Evolutionary conservation across 2,329 filamentous ascomycete genomes (phyloP).

Genomic region (Nothophoma quercina): DNA sequence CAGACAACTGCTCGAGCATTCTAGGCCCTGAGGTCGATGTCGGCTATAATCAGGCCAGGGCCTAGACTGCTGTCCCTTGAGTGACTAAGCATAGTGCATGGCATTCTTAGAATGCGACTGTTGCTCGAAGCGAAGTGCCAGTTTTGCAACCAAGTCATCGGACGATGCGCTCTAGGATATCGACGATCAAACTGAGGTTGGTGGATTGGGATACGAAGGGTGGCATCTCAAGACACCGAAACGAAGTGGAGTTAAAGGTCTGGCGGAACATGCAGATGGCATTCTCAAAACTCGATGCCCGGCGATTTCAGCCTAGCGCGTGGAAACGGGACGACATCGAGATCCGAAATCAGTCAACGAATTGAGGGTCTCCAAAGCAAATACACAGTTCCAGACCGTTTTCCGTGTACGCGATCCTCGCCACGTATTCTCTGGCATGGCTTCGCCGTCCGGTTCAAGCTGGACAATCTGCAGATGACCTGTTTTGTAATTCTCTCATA

Average conservation of each 20-base stretch:
- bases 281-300: background rate
- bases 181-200: too few species aligned
- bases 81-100: constrained; percentile 9
- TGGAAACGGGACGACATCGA: background rate
- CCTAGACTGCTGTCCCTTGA: background rate
- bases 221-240: background rate
- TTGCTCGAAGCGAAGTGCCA: background rate
- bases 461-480: background rate
- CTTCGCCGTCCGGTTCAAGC: background rate
- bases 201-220: background rate
- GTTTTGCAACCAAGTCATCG: background rate
- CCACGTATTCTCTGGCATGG: constrained; percentile 11
- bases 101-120: constrained; percentile 1
- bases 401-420: constrained; percentile 9
- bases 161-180: background rate
- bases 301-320: background rate
- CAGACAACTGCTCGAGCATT: constrained; percentile 1
- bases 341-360: background rate
- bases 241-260: background rate
- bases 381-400: constrained; percentile 4
- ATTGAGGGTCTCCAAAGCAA: background rate
- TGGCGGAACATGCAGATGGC: constrained; percentile 2
- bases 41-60: background rate
- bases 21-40: constrained; percentile 5
- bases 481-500: background rate